Evolutionary conservation across 768 basidiomycete genomes (phyloP).

Genomic region (Leccinum longicurvipes): DNA sequence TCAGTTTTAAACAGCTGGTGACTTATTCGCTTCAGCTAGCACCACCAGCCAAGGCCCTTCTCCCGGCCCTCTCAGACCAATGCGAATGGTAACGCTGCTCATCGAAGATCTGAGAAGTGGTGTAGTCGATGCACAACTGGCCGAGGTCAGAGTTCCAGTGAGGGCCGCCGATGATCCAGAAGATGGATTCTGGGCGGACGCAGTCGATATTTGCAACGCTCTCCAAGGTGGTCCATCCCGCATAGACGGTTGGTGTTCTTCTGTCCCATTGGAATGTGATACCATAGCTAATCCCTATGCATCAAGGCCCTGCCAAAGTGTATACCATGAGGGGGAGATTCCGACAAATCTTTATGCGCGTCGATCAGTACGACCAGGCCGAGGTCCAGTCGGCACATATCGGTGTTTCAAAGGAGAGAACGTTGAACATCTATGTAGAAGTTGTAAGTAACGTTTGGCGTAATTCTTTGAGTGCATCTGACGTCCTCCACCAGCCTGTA

Average conservation of each 20-base stretch:
- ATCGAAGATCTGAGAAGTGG: slow-evolving; percentile 61
- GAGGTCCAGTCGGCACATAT: slow-evolving; percentile 57
- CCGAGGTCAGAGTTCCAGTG: slow-evolving; percentile 64
- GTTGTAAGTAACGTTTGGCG: slow-evolving; percentile 37
- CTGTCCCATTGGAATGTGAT: neutral
- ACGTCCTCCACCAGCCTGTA: slow-evolving; percentile 20
- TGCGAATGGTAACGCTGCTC: slow-evolving; percentile 62
- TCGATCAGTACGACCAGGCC: slow-evolving; percentile 48
- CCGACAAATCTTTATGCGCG: slow-evolving; percentile 64
- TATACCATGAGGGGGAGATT: slow-evolving; percentile 67
- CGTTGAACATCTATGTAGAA: slow-evolving; percentile 58
- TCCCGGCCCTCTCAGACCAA: slow-evolving; percentile 15
- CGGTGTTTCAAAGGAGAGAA: slow-evolving; percentile 49
- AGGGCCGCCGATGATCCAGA: slow-evolving; percentile 42
- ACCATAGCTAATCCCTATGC: neutral
- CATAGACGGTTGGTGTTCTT: slow-evolving; percentile 56
- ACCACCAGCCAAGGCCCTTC: slow-evolving; percentile 8
- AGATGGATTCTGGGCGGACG: slow-evolving; percentile 71
- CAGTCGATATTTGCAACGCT: slow-evolving; percentile 53
- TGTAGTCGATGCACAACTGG: slow-evolving; percentile 52
- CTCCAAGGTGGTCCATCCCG: slow-evolving; percentile 61
- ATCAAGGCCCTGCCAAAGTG: slow-evolving; percentile 61
- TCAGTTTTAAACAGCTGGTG: neutral
- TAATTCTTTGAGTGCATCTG: neutral
- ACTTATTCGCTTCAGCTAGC: slow-evolving; percentile 14